Conservation (phyloP, 176 grass and related monocot genomes). For the Ensete glaucum region DNA sequence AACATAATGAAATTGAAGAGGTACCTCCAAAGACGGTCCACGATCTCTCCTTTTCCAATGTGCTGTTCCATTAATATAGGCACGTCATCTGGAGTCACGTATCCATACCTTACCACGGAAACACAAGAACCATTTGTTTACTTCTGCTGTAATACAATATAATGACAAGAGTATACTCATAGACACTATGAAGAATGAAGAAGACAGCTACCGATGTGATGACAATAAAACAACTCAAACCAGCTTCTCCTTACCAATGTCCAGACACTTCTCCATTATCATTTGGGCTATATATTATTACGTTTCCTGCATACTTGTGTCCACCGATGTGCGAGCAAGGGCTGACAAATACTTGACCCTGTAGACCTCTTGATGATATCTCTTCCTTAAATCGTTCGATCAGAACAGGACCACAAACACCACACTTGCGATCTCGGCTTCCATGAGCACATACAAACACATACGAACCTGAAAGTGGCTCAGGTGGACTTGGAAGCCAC, state of each 20-base stretch:
- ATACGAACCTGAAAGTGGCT: slow-evolving; percentile 61
- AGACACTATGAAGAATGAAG: not conserved
- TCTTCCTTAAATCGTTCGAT: slow-evolving; percentile 79
- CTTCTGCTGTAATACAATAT: not conserved
- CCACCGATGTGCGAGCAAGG: slow-evolving; percentile 88
- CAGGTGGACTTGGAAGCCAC: slow-evolving; percentile 62
- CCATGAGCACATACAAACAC: slow-evolving; percentile 84
- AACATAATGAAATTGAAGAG: not conserved
- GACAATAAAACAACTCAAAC: slow-evolving; percentile 10
- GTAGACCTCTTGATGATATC: slow-evolving; percentile 44
- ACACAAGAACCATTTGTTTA: slow-evolving; percentile 20
- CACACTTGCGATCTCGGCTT: slow-evolving; percentile 84
- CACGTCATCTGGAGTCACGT: slow-evolving; percentile 91
- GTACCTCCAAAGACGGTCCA: slow-evolving; percentile 33
- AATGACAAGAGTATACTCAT: not conserved
- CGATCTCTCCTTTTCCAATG: slow-evolving; percentile 64
- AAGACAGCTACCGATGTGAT: not conserved
- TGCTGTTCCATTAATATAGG: slow-evolving; percentile 62
- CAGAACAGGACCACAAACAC: slow-evolving; percentile 78
- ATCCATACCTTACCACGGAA: slow-evolving; percentile 85
- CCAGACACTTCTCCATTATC: slow-evolving; percentile 54
- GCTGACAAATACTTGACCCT: slow-evolving; percentile 57
- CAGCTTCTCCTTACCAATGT: slow-evolving; percentile 64
- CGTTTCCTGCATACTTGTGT: slow-evolving; percentile 96
- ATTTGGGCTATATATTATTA: slow-evolving; percentile 69